Base-by-base conservation (phyloP, 129 eudicot species). In the Lonicera japonica region DNA sequence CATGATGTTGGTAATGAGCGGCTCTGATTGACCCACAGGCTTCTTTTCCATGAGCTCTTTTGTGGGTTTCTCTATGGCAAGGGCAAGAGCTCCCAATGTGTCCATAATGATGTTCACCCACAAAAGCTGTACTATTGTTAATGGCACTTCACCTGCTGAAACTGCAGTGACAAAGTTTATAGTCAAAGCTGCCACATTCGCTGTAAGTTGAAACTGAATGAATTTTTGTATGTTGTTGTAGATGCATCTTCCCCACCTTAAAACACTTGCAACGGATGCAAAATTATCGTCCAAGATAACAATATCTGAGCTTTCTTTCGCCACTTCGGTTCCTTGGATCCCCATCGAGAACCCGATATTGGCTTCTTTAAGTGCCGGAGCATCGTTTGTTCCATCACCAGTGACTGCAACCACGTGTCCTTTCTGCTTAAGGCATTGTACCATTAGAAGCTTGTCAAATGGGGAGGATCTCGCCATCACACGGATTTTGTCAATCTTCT, bases 121-220 rank as follows among this genome's bases (percentile, higher is more conserved):
- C 17, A 39, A 17, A 0, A 60, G 22, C 4, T 60, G 64, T 5
- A 60, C 24, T 5, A 16, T 8, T 0, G 17, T 1, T 5, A 36
- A 38, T 2, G 64, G 64, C 14, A 39, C 50, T 9, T 19, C 64
- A 18, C 50, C 64, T 4, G 53, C 1, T 14, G 53, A 8, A 47
- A 47, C 53, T 47, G 52, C 64, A 0, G 24, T 25, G 15, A 36
- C 51, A 39, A 39, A 34, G 25, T 38, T 39, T 17, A 60, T 39
- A 0, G 2, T 25, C 2, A 60, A 25, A 13, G 64, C 64, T 16
- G 51, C 64, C 20, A 38, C 22, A 60, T 39, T 60, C 2, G 19
- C 52, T 1, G 64, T 60, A 51, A 60, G 64, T n/a, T 36, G 51
- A 11, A 60, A 60, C 51, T 60, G 64, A 60, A 39, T 60, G 50